Evolutionary conservation across 257 asterid species (phyloP).

Genomic region (Primulina tabacum): DNA sequence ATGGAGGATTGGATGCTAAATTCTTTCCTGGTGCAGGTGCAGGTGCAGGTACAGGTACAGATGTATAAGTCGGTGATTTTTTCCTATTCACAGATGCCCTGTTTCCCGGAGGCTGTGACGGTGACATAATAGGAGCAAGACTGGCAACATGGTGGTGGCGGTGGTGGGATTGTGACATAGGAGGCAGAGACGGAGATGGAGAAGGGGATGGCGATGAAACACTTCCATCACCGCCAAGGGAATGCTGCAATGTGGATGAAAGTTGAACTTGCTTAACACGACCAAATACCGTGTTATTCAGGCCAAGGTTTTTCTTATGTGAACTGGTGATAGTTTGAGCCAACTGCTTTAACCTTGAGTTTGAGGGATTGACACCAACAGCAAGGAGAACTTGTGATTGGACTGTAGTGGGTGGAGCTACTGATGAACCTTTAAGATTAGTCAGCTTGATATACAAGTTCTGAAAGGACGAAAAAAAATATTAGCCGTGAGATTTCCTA

Average conservation of each 20-base stretch:
- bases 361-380: conserved; percentile 69
- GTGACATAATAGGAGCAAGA: conserved; percentile 57
- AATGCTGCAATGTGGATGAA: conserved; percentile 66
- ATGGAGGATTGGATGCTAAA: conserved; percentile 52
- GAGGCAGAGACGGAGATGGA: conserved; percentile 39
- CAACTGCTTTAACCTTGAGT: conserved; percentile 81
- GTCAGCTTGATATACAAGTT: conserved; percentile 74
- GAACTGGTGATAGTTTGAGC: conserved; percentile 77
- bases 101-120: conserved; percentile 49
- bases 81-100: conserved; percentile 32
- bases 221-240: conserved; percentile 43
- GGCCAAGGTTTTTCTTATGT: conserved; percentile 77
- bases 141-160: conserved; percentile 34
- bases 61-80: conserved; percentile 33
- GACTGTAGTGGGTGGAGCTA: conserved; percentile 64
- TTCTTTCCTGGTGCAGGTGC: conserved; percentile 42
- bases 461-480: conserved; percentile 31
- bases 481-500: too few species aligned
- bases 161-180: conserved; percentile 45
- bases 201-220: conserved; percentile 46
- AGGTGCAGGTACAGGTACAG: conserved; percentile 35
- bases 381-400: conserved; percentile 69
- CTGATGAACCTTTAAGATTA: conserved; percentile 80
- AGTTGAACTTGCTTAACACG: conserved; percentile 91
- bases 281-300: conserved; percentile 87